phyloP scores from a whole-genome alignment of 2,329 filamentous ascomycete species.

The Purpureocillium takamizusanense region DNA sequence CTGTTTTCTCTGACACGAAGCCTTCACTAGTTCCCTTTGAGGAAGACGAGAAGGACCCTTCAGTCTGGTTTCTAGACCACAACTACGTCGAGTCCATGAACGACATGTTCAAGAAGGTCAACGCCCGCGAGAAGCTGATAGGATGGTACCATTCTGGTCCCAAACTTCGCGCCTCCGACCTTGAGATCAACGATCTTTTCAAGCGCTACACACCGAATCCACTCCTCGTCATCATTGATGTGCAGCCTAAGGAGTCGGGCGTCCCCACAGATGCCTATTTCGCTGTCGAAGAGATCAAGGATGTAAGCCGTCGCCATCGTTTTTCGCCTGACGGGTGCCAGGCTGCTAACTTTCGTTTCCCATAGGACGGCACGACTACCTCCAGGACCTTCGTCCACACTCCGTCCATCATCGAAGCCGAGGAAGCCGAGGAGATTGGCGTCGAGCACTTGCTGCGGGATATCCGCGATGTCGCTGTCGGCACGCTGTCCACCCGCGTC shows the following conservation, averaged over 20 bases:
- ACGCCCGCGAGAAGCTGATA: constrained; percentile 96
- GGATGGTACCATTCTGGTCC: constrained; percentile 99
- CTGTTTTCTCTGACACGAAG: constrained; percentile 5
- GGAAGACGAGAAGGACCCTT: constrained; percentile 96
- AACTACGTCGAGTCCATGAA: constrained; percentile 99
- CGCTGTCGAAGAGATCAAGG: constrained; percentile 98
- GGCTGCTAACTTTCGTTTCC: not conserved
- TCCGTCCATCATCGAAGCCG: constrained; percentile 94
- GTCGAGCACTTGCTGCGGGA: constrained; percentile 96
- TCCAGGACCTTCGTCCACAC: constrained; percentile 97
- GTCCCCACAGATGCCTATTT: constrained; percentile 99
- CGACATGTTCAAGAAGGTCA: constrained; percentile 99
- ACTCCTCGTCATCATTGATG: constrained; percentile 93
- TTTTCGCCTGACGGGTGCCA: not conserved
- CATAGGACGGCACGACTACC: constrained; percentile 89
- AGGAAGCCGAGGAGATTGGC: constrained; percentile 97
- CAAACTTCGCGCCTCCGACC: constrained; percentile 89
- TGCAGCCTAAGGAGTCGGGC: constrained; percentile 94
- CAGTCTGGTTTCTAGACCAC: constrained; percentile 98
- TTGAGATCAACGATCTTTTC: constrained; percentile 99
- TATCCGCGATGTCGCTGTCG: constrained; percentile 95
- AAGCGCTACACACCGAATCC: constrained; percentile 98
- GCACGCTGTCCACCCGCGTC: constrained; percentile 91
- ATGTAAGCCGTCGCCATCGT: constrained; percentile 50
- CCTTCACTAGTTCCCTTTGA: constrained; percentile 75